Evolutionary conservation across 2,329 filamentous ascomycete genomes (phyloP).

Genomic region (Botrytis byssoidea): DNA sequence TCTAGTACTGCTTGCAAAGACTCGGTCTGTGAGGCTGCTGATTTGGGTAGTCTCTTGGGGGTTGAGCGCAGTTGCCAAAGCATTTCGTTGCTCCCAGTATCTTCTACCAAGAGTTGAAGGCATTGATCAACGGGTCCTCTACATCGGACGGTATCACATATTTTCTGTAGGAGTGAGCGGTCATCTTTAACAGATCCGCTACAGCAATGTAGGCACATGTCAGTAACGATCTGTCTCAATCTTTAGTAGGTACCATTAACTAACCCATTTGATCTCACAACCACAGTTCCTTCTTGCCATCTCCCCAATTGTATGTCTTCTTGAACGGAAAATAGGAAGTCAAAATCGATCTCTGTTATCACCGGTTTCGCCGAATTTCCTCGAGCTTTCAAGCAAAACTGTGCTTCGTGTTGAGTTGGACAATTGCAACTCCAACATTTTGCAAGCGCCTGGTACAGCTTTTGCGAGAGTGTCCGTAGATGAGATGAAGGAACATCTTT

Average conservation of each 20-base stretch:
- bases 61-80: slow-evolving; percentile 10
- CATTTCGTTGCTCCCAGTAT: not conserved
- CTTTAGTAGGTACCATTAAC: not conserved
- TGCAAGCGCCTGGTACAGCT: not conserved
- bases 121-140: slow-evolving; percentile 2
- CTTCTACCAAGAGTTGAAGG: slow-evolving; percentile 9
- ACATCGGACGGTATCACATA: not conserved
- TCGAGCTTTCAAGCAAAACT: slow-evolving; percentile 8
- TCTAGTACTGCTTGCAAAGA: not conserved
- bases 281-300: slow-evolving; percentile 10
- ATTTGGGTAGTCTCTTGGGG: slow-evolving; percentile 7
- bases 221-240: not conserved
- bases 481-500: not conserved
- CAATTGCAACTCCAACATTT: slow-evolving; percentile 6
- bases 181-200: not conserved
- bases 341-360: slow-evolving; percentile 6
- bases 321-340: slow-evolving; percentile 5
- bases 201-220: not conserved
- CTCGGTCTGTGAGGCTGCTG: not conserved
- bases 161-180: not conserved
- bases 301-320: slow-evolving; percentile 2
- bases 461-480: not conserved
- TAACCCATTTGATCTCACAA: not conserved
- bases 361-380: not conserved
- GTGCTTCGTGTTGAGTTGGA: slow-evolving; percentile 1